Conservation (phyloP, 495 filamentous ascomycete species). For the Aspergillus hancockii region DNA sequence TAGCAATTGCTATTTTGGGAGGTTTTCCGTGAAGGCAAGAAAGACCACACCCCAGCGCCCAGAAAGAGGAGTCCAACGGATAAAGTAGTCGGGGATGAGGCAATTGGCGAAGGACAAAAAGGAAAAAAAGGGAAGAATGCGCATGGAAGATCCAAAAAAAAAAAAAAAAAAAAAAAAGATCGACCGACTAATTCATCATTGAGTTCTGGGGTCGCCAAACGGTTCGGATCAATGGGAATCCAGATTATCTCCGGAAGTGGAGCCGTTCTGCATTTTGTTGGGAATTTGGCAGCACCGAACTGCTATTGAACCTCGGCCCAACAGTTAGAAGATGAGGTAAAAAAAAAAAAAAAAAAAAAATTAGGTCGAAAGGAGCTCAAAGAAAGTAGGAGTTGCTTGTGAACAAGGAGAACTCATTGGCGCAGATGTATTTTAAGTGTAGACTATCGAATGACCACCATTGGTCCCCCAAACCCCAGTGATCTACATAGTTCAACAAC, state of each 20-base stretch:
- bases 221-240: conserved; percentile 8
- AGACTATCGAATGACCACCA: too few species aligned
- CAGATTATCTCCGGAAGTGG: conserved; percentile 16
- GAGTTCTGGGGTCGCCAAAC: background rate
- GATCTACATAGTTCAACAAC: too few species aligned
- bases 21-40: background rate
- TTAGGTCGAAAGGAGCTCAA: too few species aligned
- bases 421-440: too few species aligned
- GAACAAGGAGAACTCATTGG: background rate
- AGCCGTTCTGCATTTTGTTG: conserved; percentile 27
- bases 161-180: background rate
- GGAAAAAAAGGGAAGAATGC: conserved; percentile 4
- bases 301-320: conserved; percentile 1
- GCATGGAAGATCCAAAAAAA: too few species aligned
- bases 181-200: background rate
- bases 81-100: background rate
- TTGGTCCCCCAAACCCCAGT: too few species aligned
- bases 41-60: background rate
- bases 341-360: too few species aligned
- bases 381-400: background rate
- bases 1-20: background rate
- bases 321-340: background rate
- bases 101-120: conserved; percentile 3
- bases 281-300: conserved; percentile 23
- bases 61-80: background rate